phyloP scores from a whole-genome alignment of 1,139 yeast genomes.

The Barnettozyma hawaiiensis region DNA sequence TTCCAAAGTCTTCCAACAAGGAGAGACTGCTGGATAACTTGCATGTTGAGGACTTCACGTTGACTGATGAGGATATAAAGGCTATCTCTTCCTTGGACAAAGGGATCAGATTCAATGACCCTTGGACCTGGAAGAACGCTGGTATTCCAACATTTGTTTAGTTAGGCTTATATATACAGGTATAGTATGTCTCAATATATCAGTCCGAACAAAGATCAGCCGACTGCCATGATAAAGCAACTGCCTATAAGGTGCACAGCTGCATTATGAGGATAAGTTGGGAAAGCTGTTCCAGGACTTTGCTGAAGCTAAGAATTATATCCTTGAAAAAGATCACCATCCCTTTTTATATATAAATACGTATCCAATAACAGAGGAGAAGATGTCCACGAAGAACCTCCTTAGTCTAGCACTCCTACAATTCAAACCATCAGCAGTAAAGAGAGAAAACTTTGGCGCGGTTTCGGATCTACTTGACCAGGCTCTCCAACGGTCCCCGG shows the following conservation, averaged over 20 bases:
- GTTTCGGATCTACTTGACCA: conserved; percentile 44
- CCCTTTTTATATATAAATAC: too few relatives aligned
- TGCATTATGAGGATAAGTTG: conserved; percentile 2
- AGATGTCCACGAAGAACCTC: not conserved
- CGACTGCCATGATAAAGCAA: too few relatives aligned
- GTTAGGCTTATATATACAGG: not conserved
- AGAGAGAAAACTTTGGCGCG: conserved; percentile 34
- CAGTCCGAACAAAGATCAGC: too few relatives aligned
- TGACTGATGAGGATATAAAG: conserved; percentile 48
- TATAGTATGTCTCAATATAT: too few relatives aligned
- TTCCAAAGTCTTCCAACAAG: conserved; percentile 67
- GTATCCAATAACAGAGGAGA: too few relatives aligned
- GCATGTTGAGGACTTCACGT: conserved; percentile 46
- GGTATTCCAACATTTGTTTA: conserved; percentile 32
- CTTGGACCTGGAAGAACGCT: conserved; percentile 57
- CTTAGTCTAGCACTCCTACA: conserved; percentile 5
- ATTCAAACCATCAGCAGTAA: conserved; percentile 21
- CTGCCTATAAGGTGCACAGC: too few relatives aligned
- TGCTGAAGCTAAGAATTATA: conserved; percentile 1
- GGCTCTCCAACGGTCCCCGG: conserved; percentile 35
- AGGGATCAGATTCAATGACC: conserved; percentile 78
- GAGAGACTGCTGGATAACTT: conserved; percentile 57
- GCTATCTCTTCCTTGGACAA: conserved; percentile 54
- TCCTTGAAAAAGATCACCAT: not conserved
- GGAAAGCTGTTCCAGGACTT: not conserved